Evolutionary conservation across 768 basidiomycete species (phyloP).

Genomic region (Calvatia gigantea): DNA sequence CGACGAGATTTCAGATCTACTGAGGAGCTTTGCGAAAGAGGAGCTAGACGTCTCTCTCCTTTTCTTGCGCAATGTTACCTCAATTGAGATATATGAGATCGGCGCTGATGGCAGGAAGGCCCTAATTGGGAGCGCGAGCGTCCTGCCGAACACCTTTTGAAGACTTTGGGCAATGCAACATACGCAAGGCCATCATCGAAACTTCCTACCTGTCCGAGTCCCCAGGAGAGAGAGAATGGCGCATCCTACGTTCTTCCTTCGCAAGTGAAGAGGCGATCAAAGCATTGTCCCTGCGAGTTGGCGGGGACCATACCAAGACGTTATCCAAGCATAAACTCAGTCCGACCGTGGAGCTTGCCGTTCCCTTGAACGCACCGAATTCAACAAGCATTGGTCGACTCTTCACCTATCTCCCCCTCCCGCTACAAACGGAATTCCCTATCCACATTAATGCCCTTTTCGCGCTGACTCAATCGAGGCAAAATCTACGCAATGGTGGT

Average conservation of each 20-base stretch:
- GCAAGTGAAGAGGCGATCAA: conserved; percentile 20
- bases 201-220: not conserved
- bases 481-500: conserved; percentile 38
- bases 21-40: conserved; percentile 36
- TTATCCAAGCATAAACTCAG: conserved; percentile 39
- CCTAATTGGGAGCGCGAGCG: not conserved
- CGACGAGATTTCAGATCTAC: conserved; percentile 32
- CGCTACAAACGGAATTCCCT: conserved; percentile 42
- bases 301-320: conserved; percentile 18
- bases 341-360: conserved; percentile 35
- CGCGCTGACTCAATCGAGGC: conserved; percentile 41
- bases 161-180: not conserved
- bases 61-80: conserved; percentile 39
- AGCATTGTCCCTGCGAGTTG: conserved; percentile 22
- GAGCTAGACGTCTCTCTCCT: conserved; percentile 39
- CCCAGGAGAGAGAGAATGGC: conserved; percentile 26
- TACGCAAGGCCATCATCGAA: conserved; percentile 14
- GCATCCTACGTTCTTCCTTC: conserved; percentile 28
- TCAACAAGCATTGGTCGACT: conserved; percentile 31
- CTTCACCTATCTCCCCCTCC: conserved; percentile 48
- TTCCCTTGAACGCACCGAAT: conserved; percentile 21
- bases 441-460: conserved; percentile 45
- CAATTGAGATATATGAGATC: conserved; percentile 39
- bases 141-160: conserved; percentile 9
- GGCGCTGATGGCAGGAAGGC: conserved; percentile 18